These are phyloP conservation scores for Fusarium camptoceras DNA, from an alignment of 2,329 filamentous ascomycete species.

Conservation along the genomic window DNA sequence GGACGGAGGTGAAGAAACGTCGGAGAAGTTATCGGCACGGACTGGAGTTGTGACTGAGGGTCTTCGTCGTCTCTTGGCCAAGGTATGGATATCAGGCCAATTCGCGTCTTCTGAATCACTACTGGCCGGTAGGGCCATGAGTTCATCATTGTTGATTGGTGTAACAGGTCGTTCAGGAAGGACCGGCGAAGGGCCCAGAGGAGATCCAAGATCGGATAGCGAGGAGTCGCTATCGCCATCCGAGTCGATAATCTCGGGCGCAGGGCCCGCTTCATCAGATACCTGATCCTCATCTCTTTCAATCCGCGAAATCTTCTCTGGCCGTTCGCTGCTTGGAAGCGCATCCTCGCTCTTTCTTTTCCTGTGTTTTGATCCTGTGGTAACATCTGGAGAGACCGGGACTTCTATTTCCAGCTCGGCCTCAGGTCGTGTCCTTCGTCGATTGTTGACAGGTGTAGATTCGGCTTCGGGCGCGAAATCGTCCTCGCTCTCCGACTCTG, in stretches of 20 bases:
- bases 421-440: slow-evolving; percentile 53
- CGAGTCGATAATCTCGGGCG: slow-evolving; percentile 13
- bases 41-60: slow-evolving; percentile 54
- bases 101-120: slow-evolving; percentile 61
- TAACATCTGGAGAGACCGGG: slow-evolving; percentile 45
- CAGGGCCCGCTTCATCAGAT: slow-evolving; percentile 26
- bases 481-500: slow-evolving; percentile 58
- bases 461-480: slow-evolving; percentile 74
- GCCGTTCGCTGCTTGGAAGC: slow-evolving; percentile 53
- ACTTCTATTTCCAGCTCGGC: slow-evolving; percentile 33
- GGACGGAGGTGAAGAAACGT: slow-evolving; percentile 73
- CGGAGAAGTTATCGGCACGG: slow-evolving; percentile 59
- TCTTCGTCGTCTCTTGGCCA: slow-evolving; percentile 61
- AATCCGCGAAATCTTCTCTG: slow-evolving; percentile 52
- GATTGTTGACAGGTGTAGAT: slow-evolving; percentile 70
- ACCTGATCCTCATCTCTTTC: slow-evolving; percentile 36
- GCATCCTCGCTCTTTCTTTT: slow-evolving; percentile 69
- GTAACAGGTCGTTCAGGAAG: slow-evolving; percentile 53
- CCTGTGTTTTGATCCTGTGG: slow-evolving; percentile 53
- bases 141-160: slow-evolving; percentile 60
- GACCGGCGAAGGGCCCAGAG: slow-evolving; percentile 47
- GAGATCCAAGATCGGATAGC: slow-evolving; percentile 54
- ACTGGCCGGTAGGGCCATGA: slow-evolving; percentile 67
- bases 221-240: slow-evolving; percentile 53
- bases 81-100: slow-evolving; percentile 65